Base-by-base conservation (phyloP, 1,139 yeast genomes). In the Debaryomyces fabryi region DNA sequence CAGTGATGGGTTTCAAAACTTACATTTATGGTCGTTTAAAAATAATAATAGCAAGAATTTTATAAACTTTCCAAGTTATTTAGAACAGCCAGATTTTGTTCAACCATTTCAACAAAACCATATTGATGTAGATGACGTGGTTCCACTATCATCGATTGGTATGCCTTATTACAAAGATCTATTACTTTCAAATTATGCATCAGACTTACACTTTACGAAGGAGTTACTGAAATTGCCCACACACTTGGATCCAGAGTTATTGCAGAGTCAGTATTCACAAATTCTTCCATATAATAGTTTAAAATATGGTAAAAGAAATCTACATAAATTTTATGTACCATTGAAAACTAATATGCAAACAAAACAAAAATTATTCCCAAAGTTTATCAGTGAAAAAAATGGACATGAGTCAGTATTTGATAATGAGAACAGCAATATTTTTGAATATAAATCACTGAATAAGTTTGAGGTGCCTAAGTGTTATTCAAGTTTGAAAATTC, bases 141-240 rank as follows among this genome's bases (percentile, higher is more conserved):
- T 71, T 2, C 92, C 97, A 0, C 70, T 93, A 46, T 85, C 85
- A 40, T 63, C 82, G 1, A 74, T 93, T 1, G 97, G 97, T 7
- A 72, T 93, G 82, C 98, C 99, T 0, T 90, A 86, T 60, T 93
- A 90, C 64, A 84, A 83, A 52, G 91, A 88, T 43, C 80, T 81
- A 45, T 74, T 95, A 21, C 72, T 92, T 12, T 90, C 97, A 0
- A 86, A 90, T 16, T 92, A 92, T 89, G 86, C 91, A 0, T 60
- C 75, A 2, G 85, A 85, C 49, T 64, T 79, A 53, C 73, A 79
- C 18, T 87, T 86, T 60, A 65, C 71, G 62, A 80, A 69, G 72
- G 83, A 55, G 81, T 81, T 64, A 5, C 74, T 76, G 6, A 78
- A 78, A 27, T 57, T 82, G 9, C 86, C 89, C 0, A 63, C 67